Evolutionary conservation across 75 land plant genomes (phyloP).

Genomic region (Isoetes taiwanensis): DNA sequence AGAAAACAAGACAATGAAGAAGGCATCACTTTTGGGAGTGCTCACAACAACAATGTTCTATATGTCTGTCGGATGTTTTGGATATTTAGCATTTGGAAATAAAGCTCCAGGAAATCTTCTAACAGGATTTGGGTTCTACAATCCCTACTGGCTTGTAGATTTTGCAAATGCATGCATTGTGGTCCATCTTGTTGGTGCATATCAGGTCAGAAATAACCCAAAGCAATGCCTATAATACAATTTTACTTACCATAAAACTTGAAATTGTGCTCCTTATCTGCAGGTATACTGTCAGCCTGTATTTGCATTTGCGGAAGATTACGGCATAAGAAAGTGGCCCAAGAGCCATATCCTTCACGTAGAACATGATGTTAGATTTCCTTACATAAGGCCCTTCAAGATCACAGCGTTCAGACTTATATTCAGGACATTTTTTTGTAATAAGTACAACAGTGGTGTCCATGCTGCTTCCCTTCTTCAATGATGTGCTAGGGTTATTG

Average conservation of each 20-base stretch:
- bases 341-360: not conserved
- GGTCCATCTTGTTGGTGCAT: conserved; percentile 13
- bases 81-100: conserved; percentile 18
- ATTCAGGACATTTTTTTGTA: conserved; percentile 52
- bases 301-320: conserved; percentile 32
- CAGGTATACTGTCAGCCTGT: conserved; percentile 58
- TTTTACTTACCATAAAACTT: not conserved
- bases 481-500: conserved; percentile 52
- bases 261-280: not conserved
- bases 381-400: conserved; percentile 8
- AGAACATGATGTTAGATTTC: conserved; percentile 13
- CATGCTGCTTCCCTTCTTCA: conserved; percentile 83
- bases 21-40: conserved; percentile 5
- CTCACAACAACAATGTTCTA: conserved; percentile 9
- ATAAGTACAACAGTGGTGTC: conserved; percentile 50
- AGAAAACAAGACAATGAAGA: conserved; percentile 17
- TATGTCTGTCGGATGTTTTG: conserved; percentile 8
- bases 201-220: conserved; percentile 5
- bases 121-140: conserved; percentile 3
- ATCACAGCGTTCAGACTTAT: conserved; percentile 43
- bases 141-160: conserved; percentile 13
- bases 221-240: not conserved
- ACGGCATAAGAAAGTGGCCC: not conserved
- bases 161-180: conserved; percentile 8
- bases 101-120: conserved; percentile 12